Evolutionary conservation across 1,139 yeast species (phyloP), one percentile per base, ranked within the genome.

Genomic region (Wickerhamomyces sp.): DNA sequence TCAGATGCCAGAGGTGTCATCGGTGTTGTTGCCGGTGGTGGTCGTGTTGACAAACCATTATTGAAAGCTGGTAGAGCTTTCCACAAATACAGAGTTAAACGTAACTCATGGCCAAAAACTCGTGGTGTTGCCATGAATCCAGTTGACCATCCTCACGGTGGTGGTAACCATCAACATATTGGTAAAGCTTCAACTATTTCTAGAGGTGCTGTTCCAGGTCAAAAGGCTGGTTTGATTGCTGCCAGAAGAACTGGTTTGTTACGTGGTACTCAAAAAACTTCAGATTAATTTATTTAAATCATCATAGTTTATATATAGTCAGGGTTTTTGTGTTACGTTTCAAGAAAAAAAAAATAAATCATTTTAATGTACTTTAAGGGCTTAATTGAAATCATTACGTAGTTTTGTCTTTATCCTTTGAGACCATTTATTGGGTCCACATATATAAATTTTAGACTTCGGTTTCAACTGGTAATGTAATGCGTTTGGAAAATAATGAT

Each of bases 131-230:
- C 96, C 74, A 90, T 90, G 96, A 84, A 90, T 81, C 98, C 98
- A 77, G 98, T 91, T 73, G 98, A 91, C 76, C 98, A 91, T 82
- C 98, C 98, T 75, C 98, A 91, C 77, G 99, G 99, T 87, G 99
- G 99, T 91, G 99, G 99, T 93, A 93, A 93, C 97, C 99, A 93
- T 80, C 99, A 93, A 84, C 99, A 93, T 77, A 93, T 93, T 84
- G 98, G 99, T 91, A 93, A 93, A 86, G 99, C 99, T 72, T 93
- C 99, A 69, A 93, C 99, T 71, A 93, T 93, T 70, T 85, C 96
- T 66, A 90, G 99, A 87, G 96, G 96, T 76, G 98, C 99, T 67
- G 99, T 93, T 74, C 80, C 99, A 69, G 99, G 99, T 90, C 99
- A 93, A 83, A 93, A 93, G 95, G 96, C 95, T 75, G 99, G 99